phyloP scores from a whole-genome alignment of 2,329 filamentous ascomycete species.

The Biscogniauxia marginata region DNA sequence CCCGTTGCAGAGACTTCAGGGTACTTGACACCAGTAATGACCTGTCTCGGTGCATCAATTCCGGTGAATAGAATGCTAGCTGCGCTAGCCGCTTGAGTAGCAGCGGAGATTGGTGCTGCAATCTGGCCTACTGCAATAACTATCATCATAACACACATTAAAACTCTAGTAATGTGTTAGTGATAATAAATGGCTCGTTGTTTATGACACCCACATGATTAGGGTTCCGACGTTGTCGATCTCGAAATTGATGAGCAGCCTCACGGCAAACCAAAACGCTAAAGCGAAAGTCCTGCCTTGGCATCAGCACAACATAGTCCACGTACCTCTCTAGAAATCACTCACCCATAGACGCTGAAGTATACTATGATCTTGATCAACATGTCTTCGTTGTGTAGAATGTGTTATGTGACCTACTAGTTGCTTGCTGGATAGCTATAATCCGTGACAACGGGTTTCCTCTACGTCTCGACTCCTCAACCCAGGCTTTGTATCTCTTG shows the following conservation, averaged over 20 bases:
- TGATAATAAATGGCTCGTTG: neutral
- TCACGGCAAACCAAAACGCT: conserved; percentile 33
- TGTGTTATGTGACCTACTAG: conserved; percentile 19
- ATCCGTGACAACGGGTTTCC: conserved; percentile 29
- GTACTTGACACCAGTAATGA: conserved; percentile 40
- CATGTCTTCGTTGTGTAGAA: neutral
- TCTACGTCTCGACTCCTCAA: conserved; percentile 47
- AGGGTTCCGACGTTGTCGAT: conserved; percentile 51
- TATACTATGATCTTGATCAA: conserved; percentile 26
- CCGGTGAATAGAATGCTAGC: conserved; percentile 57
- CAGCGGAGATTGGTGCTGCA: conserved; percentile 56
- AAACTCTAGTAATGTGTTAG: conserved; percentile 33
- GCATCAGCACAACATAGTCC: conserved; percentile 6
- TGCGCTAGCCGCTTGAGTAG: conserved; percentile 54
- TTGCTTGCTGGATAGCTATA: conserved; percentile 30
- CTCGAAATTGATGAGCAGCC: conserved; percentile 24
- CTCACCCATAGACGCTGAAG: conserved; percentile 32
- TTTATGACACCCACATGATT: conserved; percentile 39
- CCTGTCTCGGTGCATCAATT: conserved; percentile 47
- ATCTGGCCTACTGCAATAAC: conserved; percentile 55
- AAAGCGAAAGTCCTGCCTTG: conserved; percentile 29
- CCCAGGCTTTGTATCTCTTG: conserved; percentile 52
- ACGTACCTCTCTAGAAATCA: neutral
- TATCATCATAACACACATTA: conserved; percentile 59
- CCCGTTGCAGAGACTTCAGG: conserved; percentile 47